These are phyloP conservation scores for Afroboletus lepidellus DNA, from an alignment of 1,284 basidiomycete genomes.

Conservation along the genomic window DNA sequence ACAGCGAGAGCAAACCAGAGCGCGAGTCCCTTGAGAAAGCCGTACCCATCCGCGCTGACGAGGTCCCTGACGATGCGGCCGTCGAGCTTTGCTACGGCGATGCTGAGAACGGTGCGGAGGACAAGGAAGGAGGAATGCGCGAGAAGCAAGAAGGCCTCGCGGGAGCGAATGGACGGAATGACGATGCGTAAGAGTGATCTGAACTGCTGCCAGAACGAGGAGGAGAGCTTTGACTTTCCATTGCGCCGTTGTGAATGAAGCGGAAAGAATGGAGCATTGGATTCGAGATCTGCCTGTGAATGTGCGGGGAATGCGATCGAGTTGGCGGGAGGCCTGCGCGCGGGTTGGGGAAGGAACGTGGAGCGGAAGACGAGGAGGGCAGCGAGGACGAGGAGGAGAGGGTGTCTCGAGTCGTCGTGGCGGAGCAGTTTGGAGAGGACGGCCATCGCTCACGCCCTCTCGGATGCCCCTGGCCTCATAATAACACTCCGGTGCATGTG, in stretches of 20 bases:
- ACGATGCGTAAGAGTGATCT: slow-evolving; percentile 75
- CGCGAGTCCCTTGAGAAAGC: slow-evolving; percentile 81
- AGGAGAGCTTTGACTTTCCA: slow-evolving; percentile 62
- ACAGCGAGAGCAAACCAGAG: slow-evolving; percentile 91
- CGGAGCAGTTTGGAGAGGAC: slow-evolving; percentile 20
- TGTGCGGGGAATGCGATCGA: slow-evolving; percentile 40
- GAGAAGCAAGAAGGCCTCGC: slow-evolving; percentile 76
- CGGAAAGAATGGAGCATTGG: slow-evolving; percentile 56
- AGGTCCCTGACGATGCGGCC: slow-evolving; percentile 89
- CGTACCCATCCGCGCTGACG: slow-evolving; percentile 82
- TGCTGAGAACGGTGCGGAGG: slow-evolving; percentile 81
- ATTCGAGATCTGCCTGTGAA: slow-evolving; percentile 39
- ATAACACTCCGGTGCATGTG: slow-evolving; percentile 13
- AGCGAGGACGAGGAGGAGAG: slow-evolving; percentile 20
- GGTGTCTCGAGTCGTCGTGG: slow-evolving; percentile 1
- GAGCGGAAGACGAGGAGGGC: slow-evolving; percentile 26
- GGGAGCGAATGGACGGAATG: slow-evolving; percentile 69
- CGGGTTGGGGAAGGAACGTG: slow-evolving; percentile 9
- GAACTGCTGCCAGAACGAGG: slow-evolving; percentile 79
- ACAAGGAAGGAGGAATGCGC: slow-evolving; percentile 89
- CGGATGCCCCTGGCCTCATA: not conserved
- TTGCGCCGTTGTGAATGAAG: slow-evolving; percentile 40
- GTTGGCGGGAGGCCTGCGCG: not conserved
- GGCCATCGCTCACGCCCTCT: slow-evolving; percentile 15
- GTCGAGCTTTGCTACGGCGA: slow-evolving; percentile 87